phyloP scores from a whole-genome alignment of 768 basidiomycete genomes.

The Filobasidium wieringae region DNA sequence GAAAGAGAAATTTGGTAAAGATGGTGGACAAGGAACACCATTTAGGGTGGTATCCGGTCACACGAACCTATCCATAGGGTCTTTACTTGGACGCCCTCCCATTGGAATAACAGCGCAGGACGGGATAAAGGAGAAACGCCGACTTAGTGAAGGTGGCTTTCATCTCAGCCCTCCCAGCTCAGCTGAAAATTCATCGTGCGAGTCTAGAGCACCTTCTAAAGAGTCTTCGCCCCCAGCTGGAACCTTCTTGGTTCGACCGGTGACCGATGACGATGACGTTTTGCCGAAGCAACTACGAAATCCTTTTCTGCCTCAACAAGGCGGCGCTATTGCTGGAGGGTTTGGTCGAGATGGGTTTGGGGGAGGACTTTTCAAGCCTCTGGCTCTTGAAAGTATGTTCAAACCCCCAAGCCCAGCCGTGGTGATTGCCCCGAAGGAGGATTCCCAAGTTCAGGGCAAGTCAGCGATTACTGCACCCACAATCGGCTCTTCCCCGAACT shows the following conservation, averaged over 20 bases:
- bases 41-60: conserved; percentile 28
- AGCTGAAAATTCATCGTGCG: conserved; percentile 16
- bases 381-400: conserved; percentile 82
- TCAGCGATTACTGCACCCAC: neutral
- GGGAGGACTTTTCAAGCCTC: conserved; percentile 61
- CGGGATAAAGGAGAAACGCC: neutral
- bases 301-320: conserved; percentile 13
- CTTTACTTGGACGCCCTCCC: conserved; percentile 12
- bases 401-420: conserved; percentile 56
- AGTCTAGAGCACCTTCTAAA: neutral
- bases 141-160: too few species aligned
- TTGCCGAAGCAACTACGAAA: conserved; percentile 16
- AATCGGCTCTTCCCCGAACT: neutral
- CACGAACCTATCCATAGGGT: conserved; percentile 17
- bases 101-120: conserved; percentile 44
- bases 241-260: conserved; percentile 13
- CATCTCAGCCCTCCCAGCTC: conserved; percentile 12
- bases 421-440: neutral
- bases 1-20: neutral
- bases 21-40: too few species aligned
- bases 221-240: conserved; percentile 26
- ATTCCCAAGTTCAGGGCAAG: neutral
- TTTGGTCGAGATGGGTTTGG: conserved; percentile 6
- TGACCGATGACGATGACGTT: conserved; percentile 29
- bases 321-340: neutral